Conservation (phyloP, 73 alveolate species). For the Blepharisma japonicum region DNA sequence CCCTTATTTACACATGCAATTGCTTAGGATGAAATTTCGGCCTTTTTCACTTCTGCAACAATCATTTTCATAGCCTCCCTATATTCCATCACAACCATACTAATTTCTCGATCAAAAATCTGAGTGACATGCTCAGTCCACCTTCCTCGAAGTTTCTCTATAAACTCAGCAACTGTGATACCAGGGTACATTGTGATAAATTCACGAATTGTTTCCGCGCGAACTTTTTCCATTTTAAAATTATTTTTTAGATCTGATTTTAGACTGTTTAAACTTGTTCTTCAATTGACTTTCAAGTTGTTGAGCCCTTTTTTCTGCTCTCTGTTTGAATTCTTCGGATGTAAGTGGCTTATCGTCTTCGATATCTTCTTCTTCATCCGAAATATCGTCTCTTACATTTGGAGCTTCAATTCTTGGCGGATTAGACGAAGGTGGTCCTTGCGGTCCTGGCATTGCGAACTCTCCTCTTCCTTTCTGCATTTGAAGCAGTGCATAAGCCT, state of each 20-base stretch:
- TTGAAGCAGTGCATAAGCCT: slow-evolving; percentile 57
- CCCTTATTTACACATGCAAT: no score
- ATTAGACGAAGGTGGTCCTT: slow-evolving; percentile 43
- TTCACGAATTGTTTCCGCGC: slow-evolving; percentile 7
- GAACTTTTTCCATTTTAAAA: slow-evolving; percentile 3
- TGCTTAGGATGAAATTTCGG: no score
- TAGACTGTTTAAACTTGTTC: no score
- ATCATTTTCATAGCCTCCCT: not conserved
- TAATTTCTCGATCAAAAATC: not conserved
- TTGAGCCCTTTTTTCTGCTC: slow-evolving; percentile 35
- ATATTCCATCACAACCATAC: slow-evolving; percentile 1
- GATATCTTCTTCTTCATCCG: slow-evolving; percentile 57
- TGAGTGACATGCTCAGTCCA: not conserved
- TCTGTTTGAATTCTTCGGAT: slow-evolving; percentile 52
- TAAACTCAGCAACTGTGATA: not conserved
- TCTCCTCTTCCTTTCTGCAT: slow-evolving; percentile 10
- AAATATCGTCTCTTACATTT: slow-evolving; percentile 38
- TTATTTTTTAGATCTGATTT: not conserved
- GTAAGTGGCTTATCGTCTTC: slow-evolving; percentile 56
- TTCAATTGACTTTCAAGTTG: no score
- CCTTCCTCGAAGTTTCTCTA: not conserved
- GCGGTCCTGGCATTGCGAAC: slow-evolving; percentile 49
- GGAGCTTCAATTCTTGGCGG: slow-evolving; percentile 48
- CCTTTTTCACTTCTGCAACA: no score
- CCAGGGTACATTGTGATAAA: not conserved